Evolutionary conservation across 495 filamentous ascomycete species (phyloP).

Genomic region (Halenospora varia): DNA sequence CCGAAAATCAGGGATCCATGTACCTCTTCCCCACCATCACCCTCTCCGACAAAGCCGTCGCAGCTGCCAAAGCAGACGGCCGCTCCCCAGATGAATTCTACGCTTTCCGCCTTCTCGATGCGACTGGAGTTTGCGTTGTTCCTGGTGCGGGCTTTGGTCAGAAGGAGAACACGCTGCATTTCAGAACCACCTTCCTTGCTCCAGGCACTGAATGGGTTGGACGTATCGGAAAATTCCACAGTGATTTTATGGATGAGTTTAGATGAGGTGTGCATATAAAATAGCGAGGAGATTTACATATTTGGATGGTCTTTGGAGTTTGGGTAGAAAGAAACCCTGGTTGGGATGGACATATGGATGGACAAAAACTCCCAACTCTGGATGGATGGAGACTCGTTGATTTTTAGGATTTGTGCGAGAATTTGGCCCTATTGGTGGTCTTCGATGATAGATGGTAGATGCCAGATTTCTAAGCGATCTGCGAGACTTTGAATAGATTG

Average conservation of each 20-base stretch:
- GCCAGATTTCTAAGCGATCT: too few species aligned
- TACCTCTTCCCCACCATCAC: slow-evolving; percentile 96
- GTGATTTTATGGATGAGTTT: slow-evolving; percentile 86
- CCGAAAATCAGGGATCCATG: slow-evolving; percentile 77
- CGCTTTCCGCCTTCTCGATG: slow-evolving; percentile 82
- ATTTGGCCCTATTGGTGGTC: too few species aligned
- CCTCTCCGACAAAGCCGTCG: slow-evolving; percentile 68
- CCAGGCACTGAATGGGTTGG: slow-evolving; percentile 95
- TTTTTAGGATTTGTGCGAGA: too few species aligned
- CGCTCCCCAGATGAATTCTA: slow-evolving; percentile 89
- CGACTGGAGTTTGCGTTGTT: slow-evolving; percentile 93
- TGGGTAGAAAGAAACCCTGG: too few species aligned
- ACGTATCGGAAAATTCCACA: slow-evolving; percentile 83
- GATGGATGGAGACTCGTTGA: too few species aligned
- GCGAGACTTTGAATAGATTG: too few species aligned
- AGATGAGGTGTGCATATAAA: too few species aligned
- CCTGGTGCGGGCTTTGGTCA: slow-evolving; percentile 93
- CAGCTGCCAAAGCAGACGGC: slow-evolving; percentile 67
- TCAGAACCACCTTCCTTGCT: slow-evolving; percentile 94
- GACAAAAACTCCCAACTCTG: too few species aligned
- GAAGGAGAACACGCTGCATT: slow-evolving; percentile 86
- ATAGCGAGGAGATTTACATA: too few species aligned
- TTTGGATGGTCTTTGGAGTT: too few species aligned
- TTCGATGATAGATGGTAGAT: too few species aligned
- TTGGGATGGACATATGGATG: too few species aligned